Percentiles rank a stretch among this genome's conserved stretches.
These are phyloP conservation scores for Corniculantispora saksenae DNA, from an alignment of 2,329 filamentous ascomycete species.

Conservation along the genomic window DNA sequence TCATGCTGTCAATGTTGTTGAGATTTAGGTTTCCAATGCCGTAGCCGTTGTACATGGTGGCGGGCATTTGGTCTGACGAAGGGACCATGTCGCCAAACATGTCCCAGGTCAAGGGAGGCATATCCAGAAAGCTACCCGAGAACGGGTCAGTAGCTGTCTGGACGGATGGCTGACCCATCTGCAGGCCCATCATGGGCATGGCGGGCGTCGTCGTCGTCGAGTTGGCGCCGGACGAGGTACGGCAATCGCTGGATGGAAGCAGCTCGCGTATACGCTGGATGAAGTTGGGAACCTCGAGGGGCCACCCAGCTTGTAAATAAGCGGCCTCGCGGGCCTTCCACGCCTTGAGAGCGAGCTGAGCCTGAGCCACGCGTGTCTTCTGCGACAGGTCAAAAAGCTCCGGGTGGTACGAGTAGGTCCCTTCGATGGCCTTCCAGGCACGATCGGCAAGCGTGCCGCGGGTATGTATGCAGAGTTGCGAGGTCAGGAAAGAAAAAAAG, in stretches of 20 bases:
- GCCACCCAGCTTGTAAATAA: conserved; percentile 37
- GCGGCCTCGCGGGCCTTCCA: conserved; percentile 53
- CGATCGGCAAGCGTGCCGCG: conserved; percentile 53
- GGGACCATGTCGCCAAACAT: conserved; percentile 22
- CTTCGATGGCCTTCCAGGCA: conserved; percentile 51
- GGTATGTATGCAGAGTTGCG: conserved; percentile 52
- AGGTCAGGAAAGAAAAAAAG: conserved; percentile 56
- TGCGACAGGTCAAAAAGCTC: conserved; percentile 52
- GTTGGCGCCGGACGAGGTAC: neutral
- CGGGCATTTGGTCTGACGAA: conserved; percentile 31
- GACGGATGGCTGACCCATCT: conserved; percentile 6
- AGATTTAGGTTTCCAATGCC: conserved; percentile 29
- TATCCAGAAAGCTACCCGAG: conserved; percentile 10
- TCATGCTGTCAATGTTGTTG: conserved; percentile 21
- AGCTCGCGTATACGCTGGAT: conserved; percentile 46
- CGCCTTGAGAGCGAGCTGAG: conserved; percentile 50
- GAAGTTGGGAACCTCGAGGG: conserved; percentile 45
- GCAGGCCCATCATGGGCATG: conserved; percentile 16
- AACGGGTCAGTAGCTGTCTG: conserved; percentile 7
- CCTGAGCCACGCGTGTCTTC: conserved; percentile 47
- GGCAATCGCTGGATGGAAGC: conserved; percentile 34
- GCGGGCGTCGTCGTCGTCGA: conserved; percentile 8
- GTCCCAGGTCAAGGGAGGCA: conserved; percentile 18
- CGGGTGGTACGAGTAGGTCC: conserved; percentile 49
- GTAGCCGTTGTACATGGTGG: conserved; percentile 35